These are phyloP conservation scores for Ophiocordyceps polyrhachis-furcata DNA, from an alignment of 2,329 filamentous ascomycete genomes.

Conservation along the genomic window DNA sequence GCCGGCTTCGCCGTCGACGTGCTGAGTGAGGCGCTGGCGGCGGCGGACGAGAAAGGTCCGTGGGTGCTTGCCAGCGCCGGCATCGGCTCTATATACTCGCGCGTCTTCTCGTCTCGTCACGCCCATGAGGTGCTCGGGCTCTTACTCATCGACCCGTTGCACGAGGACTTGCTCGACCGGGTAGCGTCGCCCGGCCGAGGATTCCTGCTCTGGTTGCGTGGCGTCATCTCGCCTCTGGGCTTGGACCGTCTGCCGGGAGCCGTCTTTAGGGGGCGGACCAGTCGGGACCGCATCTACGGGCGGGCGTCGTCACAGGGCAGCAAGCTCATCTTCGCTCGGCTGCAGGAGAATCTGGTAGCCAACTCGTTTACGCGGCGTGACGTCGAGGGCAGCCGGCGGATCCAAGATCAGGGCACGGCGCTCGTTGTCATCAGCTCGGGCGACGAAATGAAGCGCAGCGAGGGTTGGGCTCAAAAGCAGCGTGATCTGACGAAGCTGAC, in stretches of 20 bases:
- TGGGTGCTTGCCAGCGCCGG: conserved; percentile 81
- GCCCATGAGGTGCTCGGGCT: conserved; percentile 56
- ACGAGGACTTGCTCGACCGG: conserved; percentile 63
- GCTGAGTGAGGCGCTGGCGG: conserved; percentile 67
- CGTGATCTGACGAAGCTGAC: conserved; percentile 68
- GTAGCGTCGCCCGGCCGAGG: conserved; percentile 51
- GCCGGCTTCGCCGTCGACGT: conserved; percentile 85
- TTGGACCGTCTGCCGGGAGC: conserved; percentile 65
- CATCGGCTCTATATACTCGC: conserved; percentile 71
- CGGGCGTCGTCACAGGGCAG: conserved; percentile 58
- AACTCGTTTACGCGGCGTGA: conserved; percentile 71
- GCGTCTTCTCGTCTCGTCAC: conserved; percentile 79
- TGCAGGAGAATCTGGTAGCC: conserved; percentile 85
- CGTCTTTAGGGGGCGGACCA: conserved; percentile 60
- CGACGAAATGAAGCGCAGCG: conserved; percentile 43
- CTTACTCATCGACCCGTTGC: conserved; percentile 71
- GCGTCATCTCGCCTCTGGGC: conserved; percentile 72
- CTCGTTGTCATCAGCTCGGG: conserved; percentile 73
- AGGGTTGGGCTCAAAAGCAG: conserved; percentile 69
- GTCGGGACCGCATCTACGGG: conserved; percentile 74
- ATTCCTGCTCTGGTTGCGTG: conserved; percentile 72
- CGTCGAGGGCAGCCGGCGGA: conserved; percentile 56
- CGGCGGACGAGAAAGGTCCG: conserved; percentile 66
- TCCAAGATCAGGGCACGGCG: conserved; percentile 59
- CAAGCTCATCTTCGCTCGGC: conserved; percentile 72